Base-by-base conservation (phyloP, 1,139 yeast species). In the Taphrina sp. region DNA sequence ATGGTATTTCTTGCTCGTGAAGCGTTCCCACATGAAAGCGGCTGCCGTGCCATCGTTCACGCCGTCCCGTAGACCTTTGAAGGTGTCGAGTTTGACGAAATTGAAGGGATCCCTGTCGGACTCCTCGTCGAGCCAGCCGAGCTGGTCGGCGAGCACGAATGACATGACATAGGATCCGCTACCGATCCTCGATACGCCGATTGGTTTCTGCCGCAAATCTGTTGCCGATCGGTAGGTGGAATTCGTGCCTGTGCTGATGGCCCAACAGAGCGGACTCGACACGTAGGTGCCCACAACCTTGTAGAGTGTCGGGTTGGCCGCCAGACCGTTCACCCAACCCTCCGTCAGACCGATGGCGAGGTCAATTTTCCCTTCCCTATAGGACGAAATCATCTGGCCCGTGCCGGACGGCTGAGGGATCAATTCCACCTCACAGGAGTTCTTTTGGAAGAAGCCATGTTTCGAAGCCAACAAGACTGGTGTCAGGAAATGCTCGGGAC, bases 1-100 rank as follows among this genome's bases (percentile, higher is more conserved):
- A 67, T 85, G 87, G 71, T 86, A 89, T 68, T 79, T 82, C 66
- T 88, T 89, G 43, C 90, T 80, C 3, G 96, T 89, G 72, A 88
- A 89, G 68, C 85, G 79, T 66, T 89, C 96, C 96, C 96, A 89
- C 95, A 89, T 85, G 70, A 89, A 89, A 1, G 94, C 95, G 67
- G 89, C 96, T 46, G 85, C 76, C 33, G 71, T 68, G 8, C 71
- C 75, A 61, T 72, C 71, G 69, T 87, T 87, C 37, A 88, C 96
- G 1, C 90, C 82, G 59, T 80, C 87, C 61, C 96, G 76, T 64
- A 89, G 75, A 65, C 83, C 85, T 66, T 79, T 77, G 70, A 89
- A 89, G 61, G 79, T 85, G 63, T 83, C 75, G 61, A 83, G 75
- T 19, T 83, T 73, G 56, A 65, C 58, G 62, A 72, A 73, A 1